phyloP scores from a whole-genome alignment of 805 yeast species.

The Yamadazyma sp. region DNA sequence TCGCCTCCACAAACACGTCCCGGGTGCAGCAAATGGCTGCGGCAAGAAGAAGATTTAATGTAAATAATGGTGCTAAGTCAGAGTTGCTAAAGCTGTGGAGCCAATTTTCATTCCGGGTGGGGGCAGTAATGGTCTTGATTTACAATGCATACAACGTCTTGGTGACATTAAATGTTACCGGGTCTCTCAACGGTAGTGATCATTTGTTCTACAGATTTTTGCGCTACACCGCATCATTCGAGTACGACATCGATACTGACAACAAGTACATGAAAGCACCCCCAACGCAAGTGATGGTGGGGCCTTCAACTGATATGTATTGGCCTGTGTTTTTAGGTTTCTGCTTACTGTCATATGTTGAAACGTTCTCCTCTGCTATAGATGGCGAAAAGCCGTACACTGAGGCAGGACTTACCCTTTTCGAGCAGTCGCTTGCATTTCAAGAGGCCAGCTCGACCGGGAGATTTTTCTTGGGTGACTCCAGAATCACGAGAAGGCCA shows the following conservation, averaged over 20 bases:
- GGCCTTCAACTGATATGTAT: conserved; percentile 53
- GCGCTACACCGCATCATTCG: conserved; percentile 19
- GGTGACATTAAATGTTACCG: conserved; percentile 29
- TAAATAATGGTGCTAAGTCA: conserved; percentile 14
- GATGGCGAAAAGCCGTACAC: conserved; percentile 55
- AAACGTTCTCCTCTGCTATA: conserved; percentile 61
- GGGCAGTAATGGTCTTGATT: conserved; percentile 25
- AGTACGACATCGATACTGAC: conserved; percentile 22
- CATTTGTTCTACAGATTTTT: conserved; percentile 17
- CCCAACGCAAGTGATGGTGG: conserved; percentile 29
- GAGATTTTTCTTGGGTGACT: conserved; percentile 24
- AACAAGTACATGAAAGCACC: conserved; percentile 32
- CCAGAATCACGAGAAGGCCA: conserved; percentile 35
- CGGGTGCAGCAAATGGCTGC: conserved; percentile 22
- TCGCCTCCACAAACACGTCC: conserved; percentile 36
- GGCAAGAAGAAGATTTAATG: conserved; percentile 15
- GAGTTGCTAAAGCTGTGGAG: conserved; percentile 22
- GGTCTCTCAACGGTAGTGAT: conserved; percentile 17
- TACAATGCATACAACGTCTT: conserved; percentile 28
- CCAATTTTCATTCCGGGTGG: conserved; percentile 27
- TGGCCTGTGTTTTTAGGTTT: conserved; percentile 60
- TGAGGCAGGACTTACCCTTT: conserved; percentile 69
- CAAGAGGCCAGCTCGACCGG: conserved; percentile 60
- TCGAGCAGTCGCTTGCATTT: conserved; percentile 74
- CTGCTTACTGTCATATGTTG: conserved; percentile 63